Conservation (phyloP, 2,329 filamentous ascomycete genomes). For the Pseudocercospora macadamiae region DNA sequence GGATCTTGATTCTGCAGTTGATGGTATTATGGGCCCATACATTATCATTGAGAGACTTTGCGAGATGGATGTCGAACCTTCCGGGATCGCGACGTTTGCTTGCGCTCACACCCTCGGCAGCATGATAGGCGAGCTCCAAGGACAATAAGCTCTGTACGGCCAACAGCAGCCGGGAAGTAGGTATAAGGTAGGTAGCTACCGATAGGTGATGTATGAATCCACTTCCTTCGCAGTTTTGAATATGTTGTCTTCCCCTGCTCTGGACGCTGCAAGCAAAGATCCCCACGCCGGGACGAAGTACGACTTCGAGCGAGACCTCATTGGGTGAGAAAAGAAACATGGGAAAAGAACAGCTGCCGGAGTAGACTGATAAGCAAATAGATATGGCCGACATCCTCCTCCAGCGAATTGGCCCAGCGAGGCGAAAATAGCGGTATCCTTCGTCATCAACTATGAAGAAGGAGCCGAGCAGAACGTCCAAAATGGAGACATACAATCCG, state of each 20-base stretch:
- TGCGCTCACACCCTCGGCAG: not conserved
- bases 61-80: not conserved
- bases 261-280: constrained; percentile 21
- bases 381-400: constrained; percentile 26
- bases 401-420: constrained; percentile 44
- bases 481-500: constrained; percentile 43
- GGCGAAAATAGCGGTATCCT: constrained; percentile 49
- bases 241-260: not conserved
- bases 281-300: constrained; percentile 20
- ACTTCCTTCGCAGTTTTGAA: not conserved
- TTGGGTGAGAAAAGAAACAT: not conserved
- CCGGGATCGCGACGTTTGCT: not conserved
- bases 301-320: constrained; percentile 33
- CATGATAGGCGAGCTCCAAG: constrained; percentile 5
- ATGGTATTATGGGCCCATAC: no score
- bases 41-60: no score
- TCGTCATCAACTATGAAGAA: constrained; percentile 52
- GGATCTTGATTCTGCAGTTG: no score
- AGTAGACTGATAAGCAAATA: not conserved
- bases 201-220: not conserved
- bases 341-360: not conserved
- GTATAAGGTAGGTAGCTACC: not conserved
- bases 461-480: constrained; percentile 43
- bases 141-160: constrained; percentile 5
- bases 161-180: not conserved